phyloP scores from a whole-genome alignment of 192 early-diverging fungal species.

The Chytriomyces sp. region DNA sequence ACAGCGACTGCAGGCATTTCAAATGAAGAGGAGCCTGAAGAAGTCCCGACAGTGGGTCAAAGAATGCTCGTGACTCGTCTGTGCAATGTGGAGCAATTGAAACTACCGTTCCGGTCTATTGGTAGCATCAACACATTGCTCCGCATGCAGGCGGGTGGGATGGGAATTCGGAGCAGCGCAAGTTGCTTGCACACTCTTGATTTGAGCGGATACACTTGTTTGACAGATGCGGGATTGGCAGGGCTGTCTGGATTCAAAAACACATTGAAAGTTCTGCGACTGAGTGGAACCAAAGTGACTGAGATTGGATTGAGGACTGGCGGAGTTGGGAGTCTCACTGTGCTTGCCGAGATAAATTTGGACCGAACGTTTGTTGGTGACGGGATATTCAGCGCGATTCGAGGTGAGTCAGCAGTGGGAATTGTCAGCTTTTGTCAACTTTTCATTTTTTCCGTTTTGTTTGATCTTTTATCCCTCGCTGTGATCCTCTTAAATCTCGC shows the following conservation, averaged over 20 bases:
- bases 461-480: not conserved
- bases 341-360: slow-evolving; percentile 44
- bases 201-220: slow-evolving; percentile 46
- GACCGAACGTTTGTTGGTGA: slow-evolving; percentile 54
- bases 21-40: not conserved
- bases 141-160: not conserved
- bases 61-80: slow-evolving; percentile 2
- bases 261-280: slow-evolving; percentile 46
- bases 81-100: not conserved
- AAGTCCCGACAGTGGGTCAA: not conserved
- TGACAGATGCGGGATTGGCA: slow-evolving; percentile 52
- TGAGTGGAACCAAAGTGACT: slow-evolving; percentile 56
- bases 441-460: not conserved
- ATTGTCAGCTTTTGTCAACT: too few relatives aligned
- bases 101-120: not conserved
- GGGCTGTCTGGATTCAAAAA: slow-evolving; percentile 34
- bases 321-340: slow-evolving; percentile 39
- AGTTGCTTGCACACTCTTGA: slow-evolving; percentile 49
- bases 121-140: not conserved
- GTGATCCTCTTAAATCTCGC: too few relatives aligned
- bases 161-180: not conserved
- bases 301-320: slow-evolving; percentile 49
- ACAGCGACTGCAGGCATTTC: not conserved
- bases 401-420: slow-evolving; percentile 21
- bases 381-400: slow-evolving; percentile 44